A percentile compares a stretch with the other conserved stretches of the same genome.
Conservation (phyloP, 2,329 filamentous ascomycete genomes). For the Sarocladiaceae sp. region DNA sequence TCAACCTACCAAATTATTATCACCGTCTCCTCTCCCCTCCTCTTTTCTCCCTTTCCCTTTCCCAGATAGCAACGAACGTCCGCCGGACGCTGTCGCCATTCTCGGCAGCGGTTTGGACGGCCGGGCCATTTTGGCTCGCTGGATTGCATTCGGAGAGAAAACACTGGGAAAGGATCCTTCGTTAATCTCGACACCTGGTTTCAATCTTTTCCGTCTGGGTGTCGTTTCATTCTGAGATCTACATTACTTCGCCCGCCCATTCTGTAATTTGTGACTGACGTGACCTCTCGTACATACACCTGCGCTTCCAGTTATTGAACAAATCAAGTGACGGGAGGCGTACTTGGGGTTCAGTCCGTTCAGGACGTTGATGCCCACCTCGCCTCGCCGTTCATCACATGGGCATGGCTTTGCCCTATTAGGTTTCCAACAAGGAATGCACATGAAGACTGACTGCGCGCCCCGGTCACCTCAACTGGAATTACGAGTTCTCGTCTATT, state of each 20-base stretch:
- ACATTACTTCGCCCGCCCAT: conserved; percentile 35
- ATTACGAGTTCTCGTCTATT: too few relatives aligned
- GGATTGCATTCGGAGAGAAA: conserved; percentile 39
- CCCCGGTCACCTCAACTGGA: too few relatives aligned
- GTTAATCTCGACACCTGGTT: conserved; percentile 50
- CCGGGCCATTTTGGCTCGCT: conserved; percentile 28
- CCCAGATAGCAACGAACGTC: conserved; percentile 47
- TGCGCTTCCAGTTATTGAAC: too few relatives aligned
- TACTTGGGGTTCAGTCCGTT: too few relatives aligned
- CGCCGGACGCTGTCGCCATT: conserved; percentile 24
- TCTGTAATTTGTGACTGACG: not conserved
- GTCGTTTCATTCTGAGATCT: conserved; percentile 55
- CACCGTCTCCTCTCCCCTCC: conserved; percentile 11
- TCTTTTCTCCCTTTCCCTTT: conserved; percentile 27
- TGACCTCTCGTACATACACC: too few relatives aligned
- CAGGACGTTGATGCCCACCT: too few relatives aligned
- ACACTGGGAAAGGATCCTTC: conserved; percentile 38
- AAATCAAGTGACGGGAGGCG: too few relatives aligned
- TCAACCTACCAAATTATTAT: conserved; percentile 9
- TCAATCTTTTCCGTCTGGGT: conserved; percentile 36
- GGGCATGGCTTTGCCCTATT: too few relatives aligned
- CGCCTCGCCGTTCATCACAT: too few relatives aligned
- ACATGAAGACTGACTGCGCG: too few relatives aligned
- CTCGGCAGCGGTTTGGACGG: conserved; percentile 22
- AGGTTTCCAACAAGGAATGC: too few relatives aligned